A percentile compares a stretch with the other conserved stretches of the same genome.
Evolutionary conservation across 768 basidiomycete genomes (phyloP).

Genomic region (Xanthoconium stramineum): DNA sequence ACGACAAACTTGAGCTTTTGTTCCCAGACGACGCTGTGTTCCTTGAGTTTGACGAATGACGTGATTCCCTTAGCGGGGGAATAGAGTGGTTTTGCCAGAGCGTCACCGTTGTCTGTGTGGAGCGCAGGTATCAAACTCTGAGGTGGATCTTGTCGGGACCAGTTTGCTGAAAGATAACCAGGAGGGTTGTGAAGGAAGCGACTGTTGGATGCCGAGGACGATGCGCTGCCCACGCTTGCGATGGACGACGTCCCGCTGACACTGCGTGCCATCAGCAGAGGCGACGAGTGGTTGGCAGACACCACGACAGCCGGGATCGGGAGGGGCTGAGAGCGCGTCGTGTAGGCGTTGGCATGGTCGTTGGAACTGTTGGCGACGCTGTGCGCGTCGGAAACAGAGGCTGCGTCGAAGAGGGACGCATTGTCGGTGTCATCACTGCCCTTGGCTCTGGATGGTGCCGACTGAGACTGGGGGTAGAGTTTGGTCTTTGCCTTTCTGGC

Average conservation of each 20-base stretch:
- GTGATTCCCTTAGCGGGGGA: conserved; percentile 60
- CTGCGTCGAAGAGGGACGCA: conserved; percentile 22
- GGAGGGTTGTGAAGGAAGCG: conserved; percentile 5
- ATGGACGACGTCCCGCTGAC: conserved; percentile 23
- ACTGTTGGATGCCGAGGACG: conserved; percentile 15
- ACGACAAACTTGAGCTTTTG: conserved; percentile 54
- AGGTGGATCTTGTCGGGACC: conserved; percentile 15
- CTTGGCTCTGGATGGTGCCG: not conserved
- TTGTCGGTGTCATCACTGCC: conserved; percentile 29
- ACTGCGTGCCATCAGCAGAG: conserved; percentile 12
- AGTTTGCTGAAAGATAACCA: conserved; percentile 27
- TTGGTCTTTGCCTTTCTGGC: conserved; percentile 19
- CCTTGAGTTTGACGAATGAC: conserved; percentile 53
- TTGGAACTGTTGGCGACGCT: conserved; percentile 28
- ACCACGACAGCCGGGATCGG: conserved; percentile 28
- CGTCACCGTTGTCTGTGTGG: not conserved
- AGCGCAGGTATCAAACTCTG: not conserved
- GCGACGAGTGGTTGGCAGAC: conserved; percentile 20
- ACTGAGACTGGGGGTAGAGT: not conserved
- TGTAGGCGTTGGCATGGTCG: conserved; percentile 6
- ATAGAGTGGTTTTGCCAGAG: conserved; percentile 4
- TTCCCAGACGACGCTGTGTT: conserved; percentile 65
- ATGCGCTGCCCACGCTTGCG: conserved; percentile 18
- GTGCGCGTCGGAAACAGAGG: conserved; percentile 27
- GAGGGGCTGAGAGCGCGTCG: not conserved